A percentile compares a stretch with the other conserved stretches of the same genome.
Evolutionary conservation across 768 basidiomycete species (phyloP).

Genomic region (Phylloporus rhodoxanthus): DNA sequence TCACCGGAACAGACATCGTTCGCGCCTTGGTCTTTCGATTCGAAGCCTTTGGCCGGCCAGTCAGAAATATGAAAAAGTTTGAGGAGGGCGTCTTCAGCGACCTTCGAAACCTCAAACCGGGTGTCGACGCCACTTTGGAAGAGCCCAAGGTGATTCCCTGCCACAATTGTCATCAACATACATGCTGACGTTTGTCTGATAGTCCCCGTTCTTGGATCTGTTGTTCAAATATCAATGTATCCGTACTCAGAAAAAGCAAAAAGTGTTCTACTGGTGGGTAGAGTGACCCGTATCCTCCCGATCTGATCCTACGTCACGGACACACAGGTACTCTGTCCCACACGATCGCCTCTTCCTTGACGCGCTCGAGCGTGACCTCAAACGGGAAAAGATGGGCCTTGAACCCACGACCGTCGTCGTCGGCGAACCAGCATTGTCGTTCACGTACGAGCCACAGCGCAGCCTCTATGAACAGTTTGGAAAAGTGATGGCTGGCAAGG

Average conservation of each 20-base stretch:
- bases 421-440: slow-evolving; percentile 83
- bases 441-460: slow-evolving; percentile 81
- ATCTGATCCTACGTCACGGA: not conserved
- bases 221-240: slow-evolving; percentile 97
- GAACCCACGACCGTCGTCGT: slow-evolving; percentile 74
- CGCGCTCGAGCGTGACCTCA: slow-evolving; percentile 92
- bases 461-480: slow-evolving; percentile 88
- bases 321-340: slow-evolving; percentile 85
- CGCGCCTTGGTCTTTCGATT: slow-evolving; percentile 92
- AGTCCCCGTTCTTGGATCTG: slow-evolving; percentile 91
- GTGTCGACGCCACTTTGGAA: slow-evolving; percentile 85
- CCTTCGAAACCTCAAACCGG: slow-evolving; percentile 89
- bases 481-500: slow-evolving; percentile 32
- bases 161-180: not conserved
- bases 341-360: slow-evolving; percentile 96
- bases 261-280: slow-evolving; percentile 94
- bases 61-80: slow-evolving; percentile 92
- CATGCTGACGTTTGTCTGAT: slow-evolving; percentile 1
- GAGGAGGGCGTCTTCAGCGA: slow-evolving; percentile 96
- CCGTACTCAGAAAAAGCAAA: slow-evolving; percentile 97
- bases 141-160: slow-evolving; percentile 71
- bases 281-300: not conserved
- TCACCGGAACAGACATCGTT: slow-evolving; percentile 96
- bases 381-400: slow-evolving; percentile 86
- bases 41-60: slow-evolving; percentile 87